phyloP scores from a whole-genome alignment of 352 stramenopile genomes.

The Globisporangium yorkense region DNA sequence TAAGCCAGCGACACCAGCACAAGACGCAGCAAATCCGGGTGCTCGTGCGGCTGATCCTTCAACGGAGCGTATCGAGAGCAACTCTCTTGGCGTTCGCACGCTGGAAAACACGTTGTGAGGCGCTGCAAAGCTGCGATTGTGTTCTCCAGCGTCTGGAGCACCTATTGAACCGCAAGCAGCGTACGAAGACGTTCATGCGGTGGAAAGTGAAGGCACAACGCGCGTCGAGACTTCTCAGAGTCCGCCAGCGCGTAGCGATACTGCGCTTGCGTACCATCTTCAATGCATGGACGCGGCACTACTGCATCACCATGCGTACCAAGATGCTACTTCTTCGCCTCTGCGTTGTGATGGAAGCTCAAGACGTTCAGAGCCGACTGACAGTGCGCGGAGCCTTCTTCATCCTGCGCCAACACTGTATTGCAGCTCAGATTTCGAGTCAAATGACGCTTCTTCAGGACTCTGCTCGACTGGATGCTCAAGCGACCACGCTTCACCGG shows the following conservation, averaged over 20 bases:
- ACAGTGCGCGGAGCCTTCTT: conserved; percentile 8
- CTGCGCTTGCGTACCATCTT: neutral
- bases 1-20: neutral
- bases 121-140: conserved; percentile 3
- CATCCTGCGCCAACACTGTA: neutral
- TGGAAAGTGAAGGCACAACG: conserved; percentile 20
- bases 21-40: neutral
- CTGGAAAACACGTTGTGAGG: conserved; percentile 17
- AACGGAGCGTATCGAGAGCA: neutral
- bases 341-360: neutral
- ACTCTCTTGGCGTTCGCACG: conserved; percentile 12
- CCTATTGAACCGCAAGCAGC: conserved; percentile 13
- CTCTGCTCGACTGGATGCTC: neutral
- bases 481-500: neutral
- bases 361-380: neutral
- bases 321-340: conserved; percentile 7
- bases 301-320: neutral
- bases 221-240: neutral
- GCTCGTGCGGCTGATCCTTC: neutral
- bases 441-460: neutral
- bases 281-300: conserved; percentile 5
- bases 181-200: conserved; percentile 14
- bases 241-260: conserved; percentile 5
- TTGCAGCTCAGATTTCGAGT: neutral
- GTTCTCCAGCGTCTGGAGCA: conserved; percentile 13